Percentiles rank a stretch among this genome's conserved stretches.
Conservation (phyloP, 202 grass and related monocot genomes). For the Zoysia matrella region DNA sequence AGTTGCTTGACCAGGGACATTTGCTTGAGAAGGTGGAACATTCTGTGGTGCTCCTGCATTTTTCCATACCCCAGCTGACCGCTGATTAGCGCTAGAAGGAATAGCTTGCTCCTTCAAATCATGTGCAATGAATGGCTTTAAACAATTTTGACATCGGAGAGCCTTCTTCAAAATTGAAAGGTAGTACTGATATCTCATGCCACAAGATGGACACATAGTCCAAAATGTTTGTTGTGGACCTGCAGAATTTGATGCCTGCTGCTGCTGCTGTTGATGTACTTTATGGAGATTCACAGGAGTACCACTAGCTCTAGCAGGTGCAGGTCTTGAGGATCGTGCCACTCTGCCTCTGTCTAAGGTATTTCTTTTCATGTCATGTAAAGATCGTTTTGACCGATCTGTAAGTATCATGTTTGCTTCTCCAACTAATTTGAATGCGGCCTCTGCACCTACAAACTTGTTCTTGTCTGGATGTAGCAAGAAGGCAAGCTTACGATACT, state of each 20-base stretch:
- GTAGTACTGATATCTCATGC: conserved; percentile 77
- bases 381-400: conserved; percentile 63
- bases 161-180: conserved; percentile 56
- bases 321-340: conserved; percentile 36
- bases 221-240: conserved; percentile 56
- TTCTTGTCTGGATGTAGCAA: conserved; percentile 91
- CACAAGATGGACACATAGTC: conserved; percentile 75
- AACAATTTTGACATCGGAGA: conserved; percentile 68
- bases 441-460: conserved; percentile 83
- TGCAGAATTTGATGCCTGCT: conserved; percentile 38
- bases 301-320: conserved; percentile 45
- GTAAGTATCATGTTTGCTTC: conserved; percentile 79
- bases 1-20: conserved; percentile 45
- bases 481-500: conserved; percentile 78
- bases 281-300: conserved; percentile 61
- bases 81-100: conserved; percentile 46
- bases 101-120: conserved; percentile 49
- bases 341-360: conserved; percentile 25
- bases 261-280: conserved; percentile 51
- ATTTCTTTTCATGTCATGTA: conserved; percentile 79
- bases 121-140: conserved; percentile 66
- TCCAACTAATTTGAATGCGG: conserved; percentile 83
- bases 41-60: conserved; percentile 51
- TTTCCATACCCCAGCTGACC: conserved; percentile 45
- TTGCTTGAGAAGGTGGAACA: conserved; percentile 43